Evolutionary conservation across 805 yeast genomes (phyloP).

Genomic region (Scheffersomyces stipitis): DNA sequence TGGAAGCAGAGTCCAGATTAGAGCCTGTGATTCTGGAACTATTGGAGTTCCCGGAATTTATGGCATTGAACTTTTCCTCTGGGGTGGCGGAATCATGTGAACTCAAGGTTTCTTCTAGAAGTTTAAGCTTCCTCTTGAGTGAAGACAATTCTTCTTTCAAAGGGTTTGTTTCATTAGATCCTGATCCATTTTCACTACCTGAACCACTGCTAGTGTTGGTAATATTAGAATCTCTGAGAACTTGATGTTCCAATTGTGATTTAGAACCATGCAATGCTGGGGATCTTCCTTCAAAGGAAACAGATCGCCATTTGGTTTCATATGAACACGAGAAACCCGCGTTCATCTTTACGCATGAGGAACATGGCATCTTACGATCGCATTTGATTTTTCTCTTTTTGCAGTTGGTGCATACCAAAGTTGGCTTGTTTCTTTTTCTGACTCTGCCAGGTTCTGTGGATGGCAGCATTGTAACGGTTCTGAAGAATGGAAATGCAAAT

Average conservation of each 20-base stretch:
- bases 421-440: slow-evolving; percentile 20
- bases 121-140: neutral
- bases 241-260: no score
- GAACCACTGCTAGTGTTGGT: no score
- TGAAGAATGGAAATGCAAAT: neutral
- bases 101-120: neutral
- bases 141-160: neutral
- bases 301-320: slow-evolving; percentile 16
- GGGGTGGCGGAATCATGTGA: neutral
- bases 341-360: slow-evolving; percentile 23
- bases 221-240: no score
- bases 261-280: no score
- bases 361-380: slow-evolving; percentile 27
- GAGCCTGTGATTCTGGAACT: neutral
- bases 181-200: no score
- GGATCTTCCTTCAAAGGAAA: neutral
- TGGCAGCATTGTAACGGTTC: slow-evolving; percentile 2
- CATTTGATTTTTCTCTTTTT: slow-evolving; percentile 34
- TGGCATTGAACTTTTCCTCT: no score
- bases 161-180: neutral
- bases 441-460: slow-evolving; percentile 6
- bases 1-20: neutral
- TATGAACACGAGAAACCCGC: slow-evolving; percentile 18
- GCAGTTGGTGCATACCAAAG: slow-evolving; percentile 30
- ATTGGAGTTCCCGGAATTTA: neutral